Evolutionary conservation across 345 rosid species (phyloP).

Genomic region (Moringa oleifera): DNA sequence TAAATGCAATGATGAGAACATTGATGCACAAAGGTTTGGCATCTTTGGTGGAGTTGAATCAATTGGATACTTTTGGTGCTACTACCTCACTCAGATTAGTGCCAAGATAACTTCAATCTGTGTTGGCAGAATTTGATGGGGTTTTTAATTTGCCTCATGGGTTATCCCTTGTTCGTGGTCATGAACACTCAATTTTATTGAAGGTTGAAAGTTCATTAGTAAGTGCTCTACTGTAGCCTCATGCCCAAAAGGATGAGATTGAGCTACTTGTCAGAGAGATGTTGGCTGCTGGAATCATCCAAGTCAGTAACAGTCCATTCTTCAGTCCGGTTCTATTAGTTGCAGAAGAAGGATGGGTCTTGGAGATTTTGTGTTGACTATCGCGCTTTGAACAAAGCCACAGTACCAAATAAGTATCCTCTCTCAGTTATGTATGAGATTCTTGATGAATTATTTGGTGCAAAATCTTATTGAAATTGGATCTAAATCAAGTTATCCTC

Average conservation of each 20-base stretch:
- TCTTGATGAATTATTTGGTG: not conserved
- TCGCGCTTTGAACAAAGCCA: not conserved
- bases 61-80: too few species aligned
- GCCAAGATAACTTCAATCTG: too few species aligned
- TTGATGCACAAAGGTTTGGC: too few species aligned
- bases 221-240: not conserved
- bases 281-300: not conserved
- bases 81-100: too few species aligned
- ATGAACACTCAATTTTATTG: too few species aligned
- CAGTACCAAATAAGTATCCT: not conserved
- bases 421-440: not conserved
- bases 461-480: not conserved
- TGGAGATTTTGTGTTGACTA: not conserved
- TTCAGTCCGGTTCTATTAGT: not conserved
- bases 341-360: not conserved
- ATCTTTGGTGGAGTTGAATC: too few species aligned
- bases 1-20: too few species aligned
- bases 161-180: too few species aligned
- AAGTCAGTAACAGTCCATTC: not conserved
- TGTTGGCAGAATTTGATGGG: too few species aligned
- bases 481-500: not conserved
- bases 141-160: too few species aligned
- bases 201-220: too few species aligned
- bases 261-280: not conserved
- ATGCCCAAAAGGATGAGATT: not conserved